Evolutionary conservation across 306 rosid species (phyloP), one percentile per base, ranked within the genome.

Genomic region (Quercus cerris): DNA sequence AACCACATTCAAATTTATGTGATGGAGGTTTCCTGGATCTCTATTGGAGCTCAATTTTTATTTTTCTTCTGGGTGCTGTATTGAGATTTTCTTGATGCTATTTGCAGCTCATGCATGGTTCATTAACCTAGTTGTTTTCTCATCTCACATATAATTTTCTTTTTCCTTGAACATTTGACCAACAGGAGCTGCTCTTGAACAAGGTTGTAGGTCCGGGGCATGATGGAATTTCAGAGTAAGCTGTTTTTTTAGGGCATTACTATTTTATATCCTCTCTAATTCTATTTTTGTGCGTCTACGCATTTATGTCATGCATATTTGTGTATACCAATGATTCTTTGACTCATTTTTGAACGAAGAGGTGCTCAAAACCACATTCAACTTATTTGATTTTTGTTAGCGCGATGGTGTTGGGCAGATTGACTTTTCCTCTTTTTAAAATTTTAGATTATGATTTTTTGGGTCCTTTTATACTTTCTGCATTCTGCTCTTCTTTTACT

Each of bases 101-200:
- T 19, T 33, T 8, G 41, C 38, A n/a, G 17, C 72, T 31, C 22
- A 30, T 35, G 72, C 52, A 15, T 35, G 8, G 38, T 68, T 68
- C 52, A 35, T 13, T 18, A 19, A 68, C 72, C 27, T 68, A 68
- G 72, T 35, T 68, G 27, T 33, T 13, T 14, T 68, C 6, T 61
- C 55, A 22, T 64, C 70, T 22, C 70, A 25, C 78, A 81, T 75
- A 71, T 41, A 33, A 13, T 62, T 75, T 84, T 55, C 31, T 69
- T 64, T 71, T 33, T 64, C 61, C 27, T 49, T 62, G 41, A 77
- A 73, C 18, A 10, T 73, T 31, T 77, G 75, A 35, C 41, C 71
- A 84, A 80, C 91, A 96, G 99, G 99, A 90, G 57, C 74, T 93
- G 82, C 86, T 91, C 78, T 70, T 81, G 68, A 89, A 86, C 80